Evolutionary conservation across 768 basidiomycete species (phyloP), one percentile per base, ranked within the genome.

Genomic region (Amanita rimosa): DNA sequence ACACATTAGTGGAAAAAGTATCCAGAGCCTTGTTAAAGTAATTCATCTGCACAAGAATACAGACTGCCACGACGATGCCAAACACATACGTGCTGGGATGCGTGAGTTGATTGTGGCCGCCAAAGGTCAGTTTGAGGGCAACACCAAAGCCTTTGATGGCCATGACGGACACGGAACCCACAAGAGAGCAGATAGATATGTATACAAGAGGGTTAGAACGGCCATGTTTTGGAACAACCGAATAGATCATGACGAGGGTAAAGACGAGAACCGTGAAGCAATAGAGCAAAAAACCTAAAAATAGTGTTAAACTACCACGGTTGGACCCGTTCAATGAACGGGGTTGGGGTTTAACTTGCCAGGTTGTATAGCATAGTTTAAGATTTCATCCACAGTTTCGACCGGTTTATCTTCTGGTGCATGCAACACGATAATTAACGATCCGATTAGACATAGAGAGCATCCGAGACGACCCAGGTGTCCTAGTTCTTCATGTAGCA

Each of bases 1-100:
- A 95, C 92, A 97, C 89, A 60, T 98, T 98, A 38, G 94, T 96
- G 2, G 92, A 93, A 64, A 97, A 98, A 0, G 81, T 91, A 62
- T 97, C 94, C 45, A 98, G 74, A 0, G 94, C 95, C 62, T 97
- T 97, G 74, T 98, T 99, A 73, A 96, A 94, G 69, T 92, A 94
- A 65, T 89, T 87, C 87, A 94, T 90, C 65, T 92, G 90, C 19
- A 90, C 78, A 53, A 95, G 63, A 60, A 99, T 98, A 63, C 91
- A 97, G 1, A 78, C 65, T 1, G 73, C 75, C 2, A 92, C 85
- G 29, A 89, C 79, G 44, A 90, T 72, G 33, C 81, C 92, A 58
- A 98, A 95, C 21, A 98, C 79, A 63, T 97, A 99, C n/a, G 96
- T 99, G 62, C 89, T 92, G 33, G 86, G 82, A 60, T 93, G 89